A percentile compares a stretch with the other conserved stretches of the same genome.
phyloP scores from a whole-genome alignment of 1,139 yeast species.

The Nadsonia commutata region DNA sequence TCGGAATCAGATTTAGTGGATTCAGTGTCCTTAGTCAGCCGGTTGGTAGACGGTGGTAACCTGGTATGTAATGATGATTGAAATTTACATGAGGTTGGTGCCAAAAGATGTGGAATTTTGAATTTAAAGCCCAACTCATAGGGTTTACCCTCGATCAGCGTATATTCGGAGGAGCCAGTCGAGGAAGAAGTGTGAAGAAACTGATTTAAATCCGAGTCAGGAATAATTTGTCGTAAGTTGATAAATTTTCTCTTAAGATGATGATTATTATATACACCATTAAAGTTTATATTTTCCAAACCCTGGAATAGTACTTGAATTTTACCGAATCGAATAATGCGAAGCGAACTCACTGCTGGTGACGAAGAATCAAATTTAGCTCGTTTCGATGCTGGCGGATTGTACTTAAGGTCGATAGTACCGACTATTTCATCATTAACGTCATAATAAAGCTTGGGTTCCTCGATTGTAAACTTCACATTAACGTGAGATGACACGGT shows the following conservation, averaged over 20 bases:
- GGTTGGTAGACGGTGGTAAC: not conserved
- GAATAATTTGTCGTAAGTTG: not conserved
- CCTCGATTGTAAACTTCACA: not conserved
- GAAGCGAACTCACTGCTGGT: too few relatives aligned
- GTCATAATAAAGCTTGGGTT: not conserved
- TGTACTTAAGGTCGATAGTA: not conserved
- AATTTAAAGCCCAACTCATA: not conserved
- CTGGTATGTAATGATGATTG: not conserved
- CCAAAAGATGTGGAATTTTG: not conserved
- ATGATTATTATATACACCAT: not conserved
- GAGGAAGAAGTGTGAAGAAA: not conserved
- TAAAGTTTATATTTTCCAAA: not conserved
- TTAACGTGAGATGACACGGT: not conserved
- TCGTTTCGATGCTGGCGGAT: not conserved
- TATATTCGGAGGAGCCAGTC: not conserved
- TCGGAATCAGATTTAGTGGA: not conserved
- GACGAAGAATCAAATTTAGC: not conserved
- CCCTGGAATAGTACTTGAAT: not conserved
- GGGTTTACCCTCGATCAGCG: not conserved
- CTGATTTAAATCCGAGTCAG: not conserved
- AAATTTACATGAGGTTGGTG: not conserved
- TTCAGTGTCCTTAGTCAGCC: not conserved
- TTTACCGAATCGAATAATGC: not conserved
- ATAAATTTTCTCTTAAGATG: not conserved
- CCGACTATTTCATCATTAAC: not conserved